phyloP scores from a whole-genome alignment of 306 rosid species.

The Luffa acutangula region DNA sequence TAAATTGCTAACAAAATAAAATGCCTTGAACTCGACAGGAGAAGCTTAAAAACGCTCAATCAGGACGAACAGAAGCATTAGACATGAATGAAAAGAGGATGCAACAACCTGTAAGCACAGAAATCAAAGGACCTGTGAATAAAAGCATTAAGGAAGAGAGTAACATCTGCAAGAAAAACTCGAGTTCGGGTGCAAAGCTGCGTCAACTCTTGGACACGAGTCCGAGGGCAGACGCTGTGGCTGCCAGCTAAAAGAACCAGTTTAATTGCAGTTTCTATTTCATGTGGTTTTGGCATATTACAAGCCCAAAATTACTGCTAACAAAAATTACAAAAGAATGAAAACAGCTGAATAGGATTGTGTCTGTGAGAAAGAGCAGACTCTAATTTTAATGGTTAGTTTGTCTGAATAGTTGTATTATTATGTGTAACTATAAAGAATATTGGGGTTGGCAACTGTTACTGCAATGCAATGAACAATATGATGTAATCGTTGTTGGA shows the following conservation, averaged over 20 bases:
- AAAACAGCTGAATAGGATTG: slow-evolving; percentile 29
- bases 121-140: slow-evolving; percentile 55
- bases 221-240: slow-evolving; percentile 81
- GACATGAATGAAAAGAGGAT: slow-evolving; percentile 41
- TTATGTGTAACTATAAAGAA: slow-evolving; percentile 5
- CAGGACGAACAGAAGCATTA: slow-evolving; percentile 46
- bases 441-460: not conserved
- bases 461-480: not conserved
- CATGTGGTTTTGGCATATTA: slow-evolving; percentile 94
- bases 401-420: not conserved
- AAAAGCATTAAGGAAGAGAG: slow-evolving; percentile 42
- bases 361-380: slow-evolving; percentile 1
- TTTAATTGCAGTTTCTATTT: slow-evolving; percentile 16
- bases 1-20: slow-evolving; percentile 7
- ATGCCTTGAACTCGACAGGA: slow-evolving; percentile 34
- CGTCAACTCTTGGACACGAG: slow-evolving; percentile 75
- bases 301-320: slow-evolving; percentile 81
- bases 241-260: slow-evolving; percentile 57
- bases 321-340: slow-evolving; percentile 39
- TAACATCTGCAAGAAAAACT: slow-evolving; percentile 49
- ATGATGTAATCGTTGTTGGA: not conserved
- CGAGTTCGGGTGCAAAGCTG: slow-evolving; percentile 64
- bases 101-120: slow-evolving; percentile 47
- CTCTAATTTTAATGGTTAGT: slow-evolving; percentile 35
- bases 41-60: slow-evolving; percentile 45